These are phyloP conservation scores for Hirschioporus abietinus DNA, from an alignment of 768 basidiomycete genomes.

Conservation along the genomic window DNA sequence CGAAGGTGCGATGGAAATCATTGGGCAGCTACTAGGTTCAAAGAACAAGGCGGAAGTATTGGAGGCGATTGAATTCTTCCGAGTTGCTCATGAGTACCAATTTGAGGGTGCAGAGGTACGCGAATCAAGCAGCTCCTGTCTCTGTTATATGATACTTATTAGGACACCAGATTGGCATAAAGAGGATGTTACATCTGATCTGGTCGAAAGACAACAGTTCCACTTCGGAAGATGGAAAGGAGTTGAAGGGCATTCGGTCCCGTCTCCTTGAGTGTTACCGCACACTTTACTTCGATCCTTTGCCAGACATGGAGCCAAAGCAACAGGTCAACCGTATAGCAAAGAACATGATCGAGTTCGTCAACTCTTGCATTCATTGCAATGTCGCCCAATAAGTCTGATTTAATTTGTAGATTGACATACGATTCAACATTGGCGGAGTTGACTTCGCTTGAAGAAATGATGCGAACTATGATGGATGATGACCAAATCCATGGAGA, in stretches of 20 bases:
- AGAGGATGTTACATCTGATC: constrained; percentile 94
- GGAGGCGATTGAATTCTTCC: constrained; percentile 88
- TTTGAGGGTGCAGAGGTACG: constrained; percentile 71
- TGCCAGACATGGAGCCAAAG: constrained; percentile 70
- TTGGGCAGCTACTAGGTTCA: constrained; percentile 78
- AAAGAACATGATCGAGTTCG: constrained; percentile 95
- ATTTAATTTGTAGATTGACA: constrained; percentile 55
- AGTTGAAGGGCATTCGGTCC: constrained; percentile 84
- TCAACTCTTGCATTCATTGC: constrained; percentile 7
- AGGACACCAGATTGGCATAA: constrained; percentile 66
- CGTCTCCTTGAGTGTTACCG: constrained; percentile 86
- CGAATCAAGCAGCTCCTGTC: not conserved
- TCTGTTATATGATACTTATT: not conserved
- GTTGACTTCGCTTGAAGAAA: constrained; percentile 91
- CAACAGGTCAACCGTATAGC: constrained; percentile 88
- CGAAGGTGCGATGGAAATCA: constrained; percentile 61
- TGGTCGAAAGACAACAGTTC: constrained; percentile 92
- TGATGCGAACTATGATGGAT: constrained; percentile 95
- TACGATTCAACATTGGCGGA: constrained; percentile 92
- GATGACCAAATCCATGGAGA: constrained; percentile 79
- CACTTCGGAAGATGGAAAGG: constrained; percentile 70
- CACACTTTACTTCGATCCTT: constrained; percentile 80
- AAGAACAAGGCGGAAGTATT: constrained; percentile 80
- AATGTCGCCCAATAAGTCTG: not conserved
- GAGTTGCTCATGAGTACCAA: constrained; percentile 73